Conservation (phyloP, 495 filamentous ascomycete genomes). For the Penicillium fimorum region DNA sequence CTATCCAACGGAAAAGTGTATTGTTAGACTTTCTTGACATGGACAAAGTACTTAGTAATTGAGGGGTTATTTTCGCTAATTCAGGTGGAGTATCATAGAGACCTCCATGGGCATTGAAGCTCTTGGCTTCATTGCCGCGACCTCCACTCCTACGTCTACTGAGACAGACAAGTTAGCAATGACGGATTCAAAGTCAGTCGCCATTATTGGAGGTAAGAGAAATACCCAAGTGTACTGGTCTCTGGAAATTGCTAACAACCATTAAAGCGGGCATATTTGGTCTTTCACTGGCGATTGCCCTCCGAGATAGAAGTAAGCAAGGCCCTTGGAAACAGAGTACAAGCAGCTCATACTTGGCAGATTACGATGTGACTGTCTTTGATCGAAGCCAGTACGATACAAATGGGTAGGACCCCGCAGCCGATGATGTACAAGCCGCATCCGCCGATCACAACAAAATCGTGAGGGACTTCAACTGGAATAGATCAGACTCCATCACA, state of each 20-base stretch:
- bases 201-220: conserved; percentile 15
- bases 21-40: not conserved
- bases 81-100: not conserved
- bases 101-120: not conserved
- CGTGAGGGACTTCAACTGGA: not conserved
- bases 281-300: conserved; percentile 16
- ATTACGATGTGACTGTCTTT: conserved; percentile 18
- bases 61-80: not conserved
- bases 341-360: not conserved
- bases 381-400: conserved; percentile 15
- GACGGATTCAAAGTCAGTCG: conserved; percentile 13
- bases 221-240: not conserved
- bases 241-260: not conserved
- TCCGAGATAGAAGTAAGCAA: conserved; percentile 14
- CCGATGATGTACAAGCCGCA: conserved; percentile 17
- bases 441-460: conserved; percentile 23
- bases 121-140: conserved; percentile 1
- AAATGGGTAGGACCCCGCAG: conserved; percentile 10
- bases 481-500: not conserved
- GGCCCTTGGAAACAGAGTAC: not conserved
- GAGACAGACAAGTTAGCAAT: conserved; percentile 3
- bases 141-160: not conserved
- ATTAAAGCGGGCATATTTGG: conserved; percentile 18
- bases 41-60: no score
- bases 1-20: no score